Base-by-base conservation (phyloP, 108 stramenopile species). In the Stephanodiscus minutulus region DNA sequence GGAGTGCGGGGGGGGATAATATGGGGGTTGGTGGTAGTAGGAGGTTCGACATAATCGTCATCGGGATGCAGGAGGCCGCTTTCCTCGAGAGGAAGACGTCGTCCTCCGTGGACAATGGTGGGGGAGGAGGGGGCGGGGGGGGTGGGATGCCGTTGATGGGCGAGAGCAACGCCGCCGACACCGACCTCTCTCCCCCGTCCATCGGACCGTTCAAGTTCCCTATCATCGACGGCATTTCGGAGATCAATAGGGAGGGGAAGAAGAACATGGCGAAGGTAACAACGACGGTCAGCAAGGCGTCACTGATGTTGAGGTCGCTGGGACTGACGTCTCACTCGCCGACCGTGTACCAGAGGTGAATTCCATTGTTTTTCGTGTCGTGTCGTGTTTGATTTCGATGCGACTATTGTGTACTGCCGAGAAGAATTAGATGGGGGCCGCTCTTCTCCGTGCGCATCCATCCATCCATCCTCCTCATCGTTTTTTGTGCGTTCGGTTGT, bases 21-120 rank as follows among this genome's bases (percentile, higher is more conserved):
- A 18, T n/a, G 18, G 35, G 15, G 13, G 25, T 15, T 6, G 29
- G 33, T 35, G n/a, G 22, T 6, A 37, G 24, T 7, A 58, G 61
- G 20, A 72, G 66, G 47, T 82, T 70, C 43, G 76, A 82, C 33
- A 62, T 82, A 11, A 82, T 82, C 17, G 73, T 79, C 1, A 57
- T 82, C n/a, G 82, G 82, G 7, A 82, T 82, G 82, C 82, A 82
- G 53, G 82, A 82, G 52, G 82, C 77, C 18, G 82, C 77, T 17
- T 82, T 82, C 33, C 36, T n/a, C 24, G 22, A 58, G 8, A 49
- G 31, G 62, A 27, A 44, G 29, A 71, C 17, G 47, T 18, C 17
- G 48, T 10, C 15, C 24, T 24, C 53, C 29, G 18, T 0, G 24
- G 53, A 48, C 74, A 54, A 46, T 28, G 44, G 63, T 68, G 43